These are phyloP conservation scores for Trichoderma pleuroti DNA, from an alignment of 2,329 filamentous ascomycete species.

Conservation along the genomic window DNA sequence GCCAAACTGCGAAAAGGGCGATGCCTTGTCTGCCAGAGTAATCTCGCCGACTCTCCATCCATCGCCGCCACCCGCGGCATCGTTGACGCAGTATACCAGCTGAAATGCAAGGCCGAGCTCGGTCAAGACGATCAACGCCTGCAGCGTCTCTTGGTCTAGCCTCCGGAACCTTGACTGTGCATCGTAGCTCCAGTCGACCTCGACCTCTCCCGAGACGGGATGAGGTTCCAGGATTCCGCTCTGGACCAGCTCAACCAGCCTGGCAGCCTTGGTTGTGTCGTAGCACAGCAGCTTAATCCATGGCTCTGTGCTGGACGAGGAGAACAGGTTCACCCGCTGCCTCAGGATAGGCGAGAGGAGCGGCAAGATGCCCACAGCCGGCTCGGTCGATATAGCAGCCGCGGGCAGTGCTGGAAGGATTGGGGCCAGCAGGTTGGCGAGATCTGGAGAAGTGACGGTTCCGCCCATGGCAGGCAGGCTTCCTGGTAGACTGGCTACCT, in stretches of 20 bases:
- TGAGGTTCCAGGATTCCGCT: constrained; percentile 71
- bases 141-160: constrained; percentile 72
- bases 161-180: constrained; percentile 61
- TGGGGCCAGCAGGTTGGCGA: constrained; percentile 48
- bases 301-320: constrained; percentile 55
- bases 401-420: constrained; percentile 59
- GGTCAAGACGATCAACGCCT: constrained; percentile 59
- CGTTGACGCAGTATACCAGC: constrained; percentile 66
- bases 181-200: constrained; percentile 66
- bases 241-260: constrained; percentile 58
- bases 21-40: constrained; percentile 53
- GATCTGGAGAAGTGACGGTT: constrained; percentile 42
- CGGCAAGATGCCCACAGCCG: constrained; percentile 54
- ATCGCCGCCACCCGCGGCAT: constrained; percentile 56
- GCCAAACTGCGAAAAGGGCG: constrained; percentile 53
- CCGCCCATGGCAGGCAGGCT: constrained; percentile 19
- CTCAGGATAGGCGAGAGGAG: constrained; percentile 63
- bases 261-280: constrained; percentile 53
- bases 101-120: constrained; percentile 62
- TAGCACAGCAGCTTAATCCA: constrained; percentile 75
- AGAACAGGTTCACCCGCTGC: constrained; percentile 63
- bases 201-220: constrained; percentile 74
- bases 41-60: constrained; percentile 74
- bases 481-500: background rate
- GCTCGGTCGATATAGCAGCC: constrained; percentile 55